These are phyloP conservation scores for Venturia carpophila DNA, from an alignment of 2,329 filamentous ascomycete genomes.

Conservation along the genomic window DNA sequence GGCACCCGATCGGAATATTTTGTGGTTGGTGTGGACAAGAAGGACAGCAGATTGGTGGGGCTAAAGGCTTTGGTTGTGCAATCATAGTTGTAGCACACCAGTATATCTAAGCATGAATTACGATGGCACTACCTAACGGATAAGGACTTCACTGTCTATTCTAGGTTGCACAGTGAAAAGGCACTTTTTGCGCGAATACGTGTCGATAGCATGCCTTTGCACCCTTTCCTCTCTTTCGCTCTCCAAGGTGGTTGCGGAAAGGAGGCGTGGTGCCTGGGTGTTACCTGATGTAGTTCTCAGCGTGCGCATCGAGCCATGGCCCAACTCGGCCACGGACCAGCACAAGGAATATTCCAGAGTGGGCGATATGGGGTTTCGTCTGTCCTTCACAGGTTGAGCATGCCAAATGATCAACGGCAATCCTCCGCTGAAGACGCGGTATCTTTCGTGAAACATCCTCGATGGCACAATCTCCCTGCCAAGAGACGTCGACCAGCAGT, in stretches of 20 bases:
- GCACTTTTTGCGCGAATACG: too few relatives aligned
- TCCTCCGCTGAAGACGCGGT: not conserved
- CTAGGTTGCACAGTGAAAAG: not conserved
- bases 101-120: not conserved
- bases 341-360: not conserved
- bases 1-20: constrained; percentile 68
- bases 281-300: not conserved
- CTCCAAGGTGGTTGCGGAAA: not conserved
- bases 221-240: not conserved
- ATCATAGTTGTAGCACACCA: constrained; percentile 27
- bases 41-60: constrained; percentile 58
- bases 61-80: constrained; percentile 73
- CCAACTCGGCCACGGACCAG: not conserved
- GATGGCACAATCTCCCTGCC: not conserved
- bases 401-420: not conserved
- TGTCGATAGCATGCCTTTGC: not conserved
- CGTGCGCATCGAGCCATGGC: not conserved
- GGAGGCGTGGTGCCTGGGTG: not conserved
- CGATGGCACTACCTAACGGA: not conserved
- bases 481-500: not conserved
- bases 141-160: not conserved
- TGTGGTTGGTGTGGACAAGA: constrained; percentile 58
- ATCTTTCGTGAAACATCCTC: not conserved
- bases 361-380: not conserved
- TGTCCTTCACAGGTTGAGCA: not conserved